These are phyloP conservation scores for Dioszegia aurantiaca DNA, from an alignment of 768 basidiomycete species.

Conservation along the genomic window DNA sequence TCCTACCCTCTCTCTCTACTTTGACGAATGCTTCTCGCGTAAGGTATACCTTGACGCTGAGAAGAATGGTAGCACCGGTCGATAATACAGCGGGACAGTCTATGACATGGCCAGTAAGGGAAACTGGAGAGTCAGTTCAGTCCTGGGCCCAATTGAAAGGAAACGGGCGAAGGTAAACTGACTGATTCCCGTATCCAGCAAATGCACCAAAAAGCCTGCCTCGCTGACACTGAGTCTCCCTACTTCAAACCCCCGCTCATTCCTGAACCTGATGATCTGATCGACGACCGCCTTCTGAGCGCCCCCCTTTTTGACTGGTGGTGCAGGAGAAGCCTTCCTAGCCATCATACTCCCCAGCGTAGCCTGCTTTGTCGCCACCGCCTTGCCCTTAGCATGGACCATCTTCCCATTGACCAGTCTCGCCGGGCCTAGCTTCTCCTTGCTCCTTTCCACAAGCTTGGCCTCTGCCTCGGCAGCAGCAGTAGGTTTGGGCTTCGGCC, in stretches of 20 bases:
- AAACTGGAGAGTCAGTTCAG: conserved; percentile 56
- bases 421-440: conserved; percentile 36
- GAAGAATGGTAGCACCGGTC: conserved; percentile 72
- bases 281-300: conserved; percentile 40
- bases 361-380: conserved; percentile 42
- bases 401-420: conserved; percentile 49
- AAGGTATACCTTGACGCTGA: conserved; percentile 72
- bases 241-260: conserved; percentile 45
- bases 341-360: conserved; percentile 47
- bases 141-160: neutral
- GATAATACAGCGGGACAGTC: conserved; percentile 71
- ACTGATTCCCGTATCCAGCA: conserved; percentile 46
- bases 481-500: conserved; percentile 33
- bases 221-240: conserved; percentile 43
- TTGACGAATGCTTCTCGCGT: conserved; percentile 64
- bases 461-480: conserved; percentile 28
- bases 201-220: conserved; percentile 44
- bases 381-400: conserved; percentile 36
- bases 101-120: conserved; percentile 67
- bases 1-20: conserved; percentile 37
- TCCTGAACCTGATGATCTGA: conserved; percentile 48
- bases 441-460: conserved; percentile 18
- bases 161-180: conserved; percentile 14
- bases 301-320: conserved; percentile 23
- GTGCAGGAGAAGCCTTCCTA: conserved; percentile 27